A percentile compares a stretch with the other conserved stretches of the same genome.
These are phyloP conservation scores for Amylostereum chailletii DNA, from an alignment of 1,284 basidiomycete species.

Conservation along the genomic window DNA sequence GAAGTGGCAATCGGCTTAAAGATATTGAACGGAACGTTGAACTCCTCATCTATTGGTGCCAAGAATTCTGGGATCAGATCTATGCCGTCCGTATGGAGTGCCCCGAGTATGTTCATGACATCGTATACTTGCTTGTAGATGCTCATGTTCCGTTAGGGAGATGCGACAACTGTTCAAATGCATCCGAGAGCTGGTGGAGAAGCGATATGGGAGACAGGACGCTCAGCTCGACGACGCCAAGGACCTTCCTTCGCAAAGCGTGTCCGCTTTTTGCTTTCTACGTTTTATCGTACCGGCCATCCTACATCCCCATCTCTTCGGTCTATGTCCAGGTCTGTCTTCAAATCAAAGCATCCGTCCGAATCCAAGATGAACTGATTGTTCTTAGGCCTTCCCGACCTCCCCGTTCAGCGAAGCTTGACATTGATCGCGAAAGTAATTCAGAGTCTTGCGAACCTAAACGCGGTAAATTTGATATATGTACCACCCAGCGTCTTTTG, in stretches of 20 bases:
- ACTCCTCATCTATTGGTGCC: conserved; percentile 65
- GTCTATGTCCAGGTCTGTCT: conserved; percentile 56
- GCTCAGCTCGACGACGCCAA: conserved; percentile 32
- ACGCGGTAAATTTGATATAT: conserved; percentile 39
- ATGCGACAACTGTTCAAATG: conserved; percentile 65
- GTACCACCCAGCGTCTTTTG: conserved; percentile 1
- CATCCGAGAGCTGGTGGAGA: conserved; percentile 64
- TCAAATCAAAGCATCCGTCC: neutral
- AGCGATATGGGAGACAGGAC: conserved; percentile 39
- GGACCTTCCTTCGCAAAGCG: conserved; percentile 67
- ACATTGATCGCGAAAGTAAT: conserved; percentile 74
- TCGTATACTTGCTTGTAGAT: conserved; percentile 9
- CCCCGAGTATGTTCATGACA: conserved; percentile 49
- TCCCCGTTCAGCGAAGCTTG: conserved; percentile 61
- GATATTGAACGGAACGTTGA: conserved; percentile 65
- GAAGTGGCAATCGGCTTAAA: conserved; percentile 47
- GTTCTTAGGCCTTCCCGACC: conserved; percentile 51
- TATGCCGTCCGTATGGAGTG: conserved; percentile 65
- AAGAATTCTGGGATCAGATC: conserved; percentile 70
- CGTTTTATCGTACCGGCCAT: conserved; percentile 80
- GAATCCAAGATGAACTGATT: conserved; percentile 7
- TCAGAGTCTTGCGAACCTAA: conserved; percentile 74
- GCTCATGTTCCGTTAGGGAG: conserved; percentile 41
- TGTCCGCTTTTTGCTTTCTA: conserved; percentile 80
- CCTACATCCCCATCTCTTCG: conserved; percentile 70